phyloP scores from a whole-genome alignment of 805 yeast species.

The Spathaspora girioi region DNA sequence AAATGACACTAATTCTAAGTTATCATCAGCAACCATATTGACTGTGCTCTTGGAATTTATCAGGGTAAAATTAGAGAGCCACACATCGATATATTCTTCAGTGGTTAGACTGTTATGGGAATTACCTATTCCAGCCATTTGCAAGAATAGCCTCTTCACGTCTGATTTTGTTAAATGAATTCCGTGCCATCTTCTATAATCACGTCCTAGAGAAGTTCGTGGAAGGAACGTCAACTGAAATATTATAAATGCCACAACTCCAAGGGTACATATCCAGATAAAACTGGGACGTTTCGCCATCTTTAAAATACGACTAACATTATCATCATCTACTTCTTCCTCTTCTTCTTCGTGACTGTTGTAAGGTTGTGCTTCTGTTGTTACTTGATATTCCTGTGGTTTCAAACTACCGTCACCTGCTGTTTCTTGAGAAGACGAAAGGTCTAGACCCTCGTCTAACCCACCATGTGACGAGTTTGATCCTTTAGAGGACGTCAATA shows the following conservation, averaged over 20 bases:
- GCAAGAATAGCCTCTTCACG: conserved; percentile 58
- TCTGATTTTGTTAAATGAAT: conserved; percentile 64
- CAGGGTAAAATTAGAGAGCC: conserved; percentile 25
- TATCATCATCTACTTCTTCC: conserved; percentile 5
- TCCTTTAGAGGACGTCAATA: neutral
- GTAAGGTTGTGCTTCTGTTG: neutral
- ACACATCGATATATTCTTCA: conserved; percentile 23
- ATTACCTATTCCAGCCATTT: conserved; percentile 23
- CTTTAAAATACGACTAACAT: conserved; percentile 3
- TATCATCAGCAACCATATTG: conserved; percentile 23
- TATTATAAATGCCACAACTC: conserved; percentile 47
- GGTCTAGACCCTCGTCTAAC: neutral
- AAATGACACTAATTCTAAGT: conserved; percentile 20
- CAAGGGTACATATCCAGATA: conserved; percentile 32
- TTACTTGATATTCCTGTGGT: neutral
- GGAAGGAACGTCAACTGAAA: conserved; percentile 76
- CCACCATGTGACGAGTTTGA: neutral
- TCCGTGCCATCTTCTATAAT: conserved; percentile 71
- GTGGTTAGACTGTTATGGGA: conserved; percentile 13
- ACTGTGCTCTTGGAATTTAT: conserved; percentile 17
- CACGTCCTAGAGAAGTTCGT: conserved; percentile 77
- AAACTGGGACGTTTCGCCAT: conserved; percentile 17
- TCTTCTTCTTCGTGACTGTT: neutral
- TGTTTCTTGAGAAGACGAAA: neutral
- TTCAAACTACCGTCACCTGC: neutral